Base-by-base conservation (phyloP, 495 filamentous ascomycete species). In the Aspergillus ellipticus region DNA sequence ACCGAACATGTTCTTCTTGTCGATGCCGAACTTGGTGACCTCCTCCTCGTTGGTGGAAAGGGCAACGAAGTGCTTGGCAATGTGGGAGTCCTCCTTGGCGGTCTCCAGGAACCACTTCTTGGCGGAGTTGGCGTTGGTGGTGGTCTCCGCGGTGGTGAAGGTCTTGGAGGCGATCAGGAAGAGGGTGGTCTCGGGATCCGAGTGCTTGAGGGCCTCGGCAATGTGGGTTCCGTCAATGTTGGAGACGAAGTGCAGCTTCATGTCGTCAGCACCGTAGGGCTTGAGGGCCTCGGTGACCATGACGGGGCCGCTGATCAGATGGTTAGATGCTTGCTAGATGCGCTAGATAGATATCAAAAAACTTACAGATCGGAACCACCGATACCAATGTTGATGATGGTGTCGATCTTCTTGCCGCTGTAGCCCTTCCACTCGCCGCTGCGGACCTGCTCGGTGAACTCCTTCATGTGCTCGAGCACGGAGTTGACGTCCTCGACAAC, bases 151-250 rank as follows among this genome's bases (percentile, higher is more conserved):
- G 6, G 94, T 98, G 55, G 94, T 98, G 80, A 98, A 98, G 53
- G 94, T 98, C 85, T 98, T 98, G 72, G 93, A 97, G 48, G 94
- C 94, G 66, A 98, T 83, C 61, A 97, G 80, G 87, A 97, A 98
- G 51, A 98, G 85, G 26, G 93, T 97, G 42, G 95, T 97, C 77
- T 98, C 94, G 16, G 94, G 92, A 71, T 98, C 82, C 1, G 92
- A 93, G 70, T 85, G 67, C 67, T 85, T 86, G 16, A 97, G 83
- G 46, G 94, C 95, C 77, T 98, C 94, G 45, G 92, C 89, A 66
- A 97, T 89, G 76, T 98, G 94, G 49, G 94, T 97, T 59, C 94
- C 94, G 69, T 98, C 94, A 65, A 98, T 96, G 80, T 98, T 98
- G 74, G 94, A 97, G 56, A 98, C 94, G 66, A 98, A 98, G 82